phyloP scores from a whole-genome alignment of 139 green algal genomes.

The Helicosporidium sp. region DNA sequence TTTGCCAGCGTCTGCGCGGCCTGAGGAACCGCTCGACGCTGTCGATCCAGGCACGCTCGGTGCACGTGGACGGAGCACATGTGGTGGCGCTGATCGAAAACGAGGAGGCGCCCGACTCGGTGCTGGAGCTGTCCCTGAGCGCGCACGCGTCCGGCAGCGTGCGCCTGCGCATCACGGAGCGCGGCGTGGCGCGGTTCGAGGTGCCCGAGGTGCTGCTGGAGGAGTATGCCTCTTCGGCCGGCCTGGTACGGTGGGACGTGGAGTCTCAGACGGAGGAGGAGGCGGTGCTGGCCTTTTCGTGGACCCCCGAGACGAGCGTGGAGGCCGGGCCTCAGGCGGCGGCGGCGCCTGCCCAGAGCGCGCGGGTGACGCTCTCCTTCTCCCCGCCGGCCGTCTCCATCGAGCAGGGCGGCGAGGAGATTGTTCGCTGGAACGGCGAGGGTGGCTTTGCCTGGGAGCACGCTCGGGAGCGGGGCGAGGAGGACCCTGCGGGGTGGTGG shows the following conservation, averaged over 20 bases:
- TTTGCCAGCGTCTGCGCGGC: slow-evolving; percentile 66
- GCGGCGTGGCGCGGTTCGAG: slow-evolving; percentile 33
- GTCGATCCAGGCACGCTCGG: slow-evolving; percentile 23
- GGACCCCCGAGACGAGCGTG: background rate
- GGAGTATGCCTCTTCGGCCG: slow-evolving; percentile 20
- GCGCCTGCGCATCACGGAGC: slow-evolving; percentile 59
- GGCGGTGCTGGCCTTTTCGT: background rate
- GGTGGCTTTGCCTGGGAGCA: slow-evolving; percentile 77
- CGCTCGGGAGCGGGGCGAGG: slow-evolving; percentile 38
- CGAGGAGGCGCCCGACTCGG: slow-evolving; percentile 4
- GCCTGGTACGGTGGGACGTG: slow-evolving; percentile 1
- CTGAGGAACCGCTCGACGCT: slow-evolving; percentile 25
- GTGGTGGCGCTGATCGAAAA: slow-evolving; percentile 36
- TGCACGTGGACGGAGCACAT: slow-evolving; percentile 20
- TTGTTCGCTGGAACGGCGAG: slow-evolving; percentile 50
- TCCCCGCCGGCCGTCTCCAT: slow-evolving; percentile 38
- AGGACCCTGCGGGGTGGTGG: slow-evolving; percentile 63
- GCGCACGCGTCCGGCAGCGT: slow-evolving; percentile 44
- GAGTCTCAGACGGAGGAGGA: background rate
- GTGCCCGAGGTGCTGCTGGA: slow-evolving; percentile 50
- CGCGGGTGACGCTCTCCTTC: slow-evolving; percentile 10
- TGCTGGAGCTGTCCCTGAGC: slow-evolving; percentile 39
- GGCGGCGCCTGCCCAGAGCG: background rate
- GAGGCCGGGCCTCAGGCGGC: background rate
- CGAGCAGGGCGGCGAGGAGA: slow-evolving; percentile 12